Evolutionary conservation across 768 basidiomycete species (phyloP).

Genomic region (Rossbeevera mucosa): DNA sequence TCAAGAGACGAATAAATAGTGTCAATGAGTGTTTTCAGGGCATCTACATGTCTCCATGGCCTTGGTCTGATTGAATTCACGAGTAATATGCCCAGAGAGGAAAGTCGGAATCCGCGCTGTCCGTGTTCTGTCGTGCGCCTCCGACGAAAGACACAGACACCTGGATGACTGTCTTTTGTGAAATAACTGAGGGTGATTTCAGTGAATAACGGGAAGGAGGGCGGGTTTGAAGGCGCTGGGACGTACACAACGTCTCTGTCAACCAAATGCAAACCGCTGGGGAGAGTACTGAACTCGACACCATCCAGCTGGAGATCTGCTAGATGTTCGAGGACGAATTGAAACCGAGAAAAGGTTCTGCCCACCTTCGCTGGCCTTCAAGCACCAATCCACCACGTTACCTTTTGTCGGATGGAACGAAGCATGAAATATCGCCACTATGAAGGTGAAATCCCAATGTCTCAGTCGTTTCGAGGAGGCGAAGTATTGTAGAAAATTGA

Average conservation of each 20-base stretch:
- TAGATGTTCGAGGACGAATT: not conserved
- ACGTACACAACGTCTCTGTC: slow-evolving; percentile 77
- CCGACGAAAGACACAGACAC: slow-evolving; percentile 71
- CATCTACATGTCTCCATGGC: slow-evolving; percentile 70
- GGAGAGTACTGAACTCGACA: slow-evolving; percentile 77
- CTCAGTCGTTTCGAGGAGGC: not conserved
- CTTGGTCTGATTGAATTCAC: slow-evolving; percentile 59
- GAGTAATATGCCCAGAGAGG: slow-evolving; percentile 71
- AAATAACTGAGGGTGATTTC: slow-evolving; percentile 52
- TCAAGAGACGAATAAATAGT: slow-evolving; percentile 51
- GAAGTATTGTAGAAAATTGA: not conserved
- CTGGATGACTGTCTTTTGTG: slow-evolving; percentile 61
- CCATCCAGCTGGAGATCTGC: slow-evolving; percentile 62
- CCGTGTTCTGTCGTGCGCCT: slow-evolving; percentile 64
- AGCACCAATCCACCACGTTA: slow-evolving; percentile 74
- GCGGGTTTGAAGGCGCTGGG: not conserved
- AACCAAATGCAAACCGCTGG: slow-evolving; percentile 76
- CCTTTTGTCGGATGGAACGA: slow-evolving; percentile 84
- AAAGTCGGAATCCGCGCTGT: slow-evolving; percentile 75
- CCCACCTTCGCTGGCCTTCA: slow-evolving; percentile 66
- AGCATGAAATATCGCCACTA: slow-evolving; percentile 80
- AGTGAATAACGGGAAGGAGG: slow-evolving; percentile 6
- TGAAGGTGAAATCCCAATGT: not conserved
- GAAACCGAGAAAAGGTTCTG: not conserved
- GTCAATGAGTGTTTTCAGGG: slow-evolving; percentile 56